Evolutionary conservation across 1,139 yeast species (phyloP).

Genomic region (Tardiomyces depauwii): DNA sequence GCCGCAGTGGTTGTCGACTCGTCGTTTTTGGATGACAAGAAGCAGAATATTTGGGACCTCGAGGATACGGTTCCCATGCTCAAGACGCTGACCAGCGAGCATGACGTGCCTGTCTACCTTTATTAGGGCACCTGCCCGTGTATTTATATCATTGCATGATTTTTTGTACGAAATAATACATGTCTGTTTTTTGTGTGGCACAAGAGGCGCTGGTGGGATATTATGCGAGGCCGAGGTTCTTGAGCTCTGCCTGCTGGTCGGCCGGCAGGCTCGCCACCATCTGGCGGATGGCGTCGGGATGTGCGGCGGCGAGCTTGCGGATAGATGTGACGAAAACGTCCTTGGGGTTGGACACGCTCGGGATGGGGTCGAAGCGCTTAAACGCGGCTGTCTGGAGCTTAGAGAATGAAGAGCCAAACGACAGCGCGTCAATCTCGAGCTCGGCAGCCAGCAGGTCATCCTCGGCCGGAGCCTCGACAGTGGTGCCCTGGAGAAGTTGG

Average conservation of each 20-base stretch:
- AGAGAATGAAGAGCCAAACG: conserved; percentile 82
- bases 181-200: neutral
- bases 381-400: conserved; percentile 52
- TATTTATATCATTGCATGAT: too few relatives aligned
- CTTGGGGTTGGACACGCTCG: conserved; percentile 31
- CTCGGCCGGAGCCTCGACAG: conserved; percentile 22
- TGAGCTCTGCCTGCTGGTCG: conserved; percentile 28
- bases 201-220: too few relatives aligned
- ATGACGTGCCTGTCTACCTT: conserved; percentile 17
- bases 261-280: conserved; percentile 27
- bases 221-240: conserved; percentile 21
- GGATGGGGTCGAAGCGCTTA: conserved; percentile 60
- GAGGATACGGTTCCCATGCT: conserved; percentile 22
- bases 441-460: conserved; percentile 34
- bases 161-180: neutral
- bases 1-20: conserved; percentile 45
- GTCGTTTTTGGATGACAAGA: conserved; percentile 50
- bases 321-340: neutral
- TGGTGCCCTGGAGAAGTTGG: conserved; percentile 30
- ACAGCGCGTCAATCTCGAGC: conserved; percentile 47
- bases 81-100: conserved; percentile 11
- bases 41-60: conserved; percentile 52
- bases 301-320: neutral
- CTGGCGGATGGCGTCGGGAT: conserved; percentile 11
- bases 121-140: conserved; percentile 13